phyloP scores from a whole-genome alignment of 1,284 basidiomycete species.

The Mycosarcoma mackinlayi region DNA sequence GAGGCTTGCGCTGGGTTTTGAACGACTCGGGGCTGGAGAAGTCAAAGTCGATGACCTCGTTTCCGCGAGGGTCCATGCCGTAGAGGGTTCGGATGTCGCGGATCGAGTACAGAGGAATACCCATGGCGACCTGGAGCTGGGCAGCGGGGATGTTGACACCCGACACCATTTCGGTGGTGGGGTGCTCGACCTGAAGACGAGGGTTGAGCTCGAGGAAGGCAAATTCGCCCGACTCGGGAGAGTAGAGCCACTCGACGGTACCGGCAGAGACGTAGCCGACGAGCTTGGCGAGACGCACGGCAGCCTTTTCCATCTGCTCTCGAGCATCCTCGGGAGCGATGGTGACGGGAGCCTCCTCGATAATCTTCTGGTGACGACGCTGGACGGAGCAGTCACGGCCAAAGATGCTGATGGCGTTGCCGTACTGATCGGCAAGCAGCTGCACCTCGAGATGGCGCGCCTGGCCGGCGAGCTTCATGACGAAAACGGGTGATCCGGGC shows the following conservation, averaged over 20 bases:
- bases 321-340: slow-evolving; percentile 80
- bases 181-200: slow-evolving; percentile 95
- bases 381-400: slow-evolving; percentile 99
- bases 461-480: slow-evolving; percentile 98
- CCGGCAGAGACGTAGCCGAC: slow-evolving; percentile 99
- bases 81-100: slow-evolving; percentile 96
- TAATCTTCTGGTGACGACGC: slow-evolving; percentile 99
- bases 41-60: slow-evolving; percentile 83
- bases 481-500: slow-evolving; percentile 95
- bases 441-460: slow-evolving; percentile 99
- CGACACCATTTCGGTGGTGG: slow-evolving; percentile 99
- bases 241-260: slow-evolving; percentile 98
- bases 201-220: slow-evolving; percentile 99
- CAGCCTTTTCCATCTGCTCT: slow-evolving; percentile 97
- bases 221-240: slow-evolving; percentile 90
- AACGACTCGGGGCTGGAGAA: slow-evolving; percentile 79
- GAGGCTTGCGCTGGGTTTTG: slow-evolving; percentile 91
- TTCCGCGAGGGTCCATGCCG: slow-evolving; percentile 71
- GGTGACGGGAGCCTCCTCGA: slow-evolving; percentile 98
- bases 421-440: slow-evolving; percentile 98
- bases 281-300: slow-evolving; percentile 94
- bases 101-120: slow-evolving; percentile 93
- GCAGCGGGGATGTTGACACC: slow-evolving; percentile 98
- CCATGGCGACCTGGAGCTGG: slow-evolving; percentile 98
- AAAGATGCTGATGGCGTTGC: slow-evolving; percentile 98